These are phyloP conservation scores for Metschnikowia noctiluminum DNA, from an alignment of 805 yeast genomes.

Conservation along the genomic window DNA sequence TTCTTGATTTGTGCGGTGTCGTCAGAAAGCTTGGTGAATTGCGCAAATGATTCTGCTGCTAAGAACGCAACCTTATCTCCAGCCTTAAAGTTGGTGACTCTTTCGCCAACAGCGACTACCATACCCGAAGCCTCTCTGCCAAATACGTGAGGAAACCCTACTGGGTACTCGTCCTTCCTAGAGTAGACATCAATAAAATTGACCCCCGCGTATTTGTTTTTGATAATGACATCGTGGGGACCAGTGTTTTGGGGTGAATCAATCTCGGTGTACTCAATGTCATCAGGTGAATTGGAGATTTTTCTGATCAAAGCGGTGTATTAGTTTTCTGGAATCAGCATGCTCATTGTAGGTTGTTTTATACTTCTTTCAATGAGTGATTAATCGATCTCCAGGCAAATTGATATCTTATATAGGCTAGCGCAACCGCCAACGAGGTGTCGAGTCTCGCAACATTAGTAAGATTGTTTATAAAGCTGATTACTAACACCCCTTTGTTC, in stretches of 20 bases:
- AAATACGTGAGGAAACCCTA: slow-evolving; percentile 52
- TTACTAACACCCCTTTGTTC: no score
- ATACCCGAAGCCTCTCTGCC: slow-evolving; percentile 76
- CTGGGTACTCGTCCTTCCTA: slow-evolving; percentile 72
- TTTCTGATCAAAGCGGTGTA: slow-evolving; percentile 53
- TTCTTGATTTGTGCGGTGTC: slow-evolving; percentile 17
- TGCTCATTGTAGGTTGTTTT: neutral
- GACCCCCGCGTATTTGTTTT: slow-evolving; percentile 73
- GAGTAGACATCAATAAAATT: slow-evolving; percentile 82
- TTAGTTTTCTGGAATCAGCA: slow-evolving; percentile 49
- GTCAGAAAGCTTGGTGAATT: slow-evolving; percentile 54
- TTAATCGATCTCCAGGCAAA: neutral
- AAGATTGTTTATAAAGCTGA: no score
- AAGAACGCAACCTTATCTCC: slow-evolving; percentile 73
- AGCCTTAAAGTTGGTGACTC: slow-evolving; percentile 50
- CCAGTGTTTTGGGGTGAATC: slow-evolving; percentile 57
- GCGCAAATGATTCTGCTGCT: slow-evolving; percentile 58
- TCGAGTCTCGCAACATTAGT: no score
- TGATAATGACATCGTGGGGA: slow-evolving; percentile 58
- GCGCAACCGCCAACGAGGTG: no score
- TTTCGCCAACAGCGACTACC: slow-evolving; percentile 59
- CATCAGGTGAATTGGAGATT: slow-evolving; percentile 55
- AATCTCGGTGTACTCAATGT: slow-evolving; percentile 50
- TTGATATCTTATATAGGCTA: no score
- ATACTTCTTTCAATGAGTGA: neutral